Evolutionary conservation across 164 flowering plant genomes (phyloP).

Genomic region (Litsea cubeba): DNA sequence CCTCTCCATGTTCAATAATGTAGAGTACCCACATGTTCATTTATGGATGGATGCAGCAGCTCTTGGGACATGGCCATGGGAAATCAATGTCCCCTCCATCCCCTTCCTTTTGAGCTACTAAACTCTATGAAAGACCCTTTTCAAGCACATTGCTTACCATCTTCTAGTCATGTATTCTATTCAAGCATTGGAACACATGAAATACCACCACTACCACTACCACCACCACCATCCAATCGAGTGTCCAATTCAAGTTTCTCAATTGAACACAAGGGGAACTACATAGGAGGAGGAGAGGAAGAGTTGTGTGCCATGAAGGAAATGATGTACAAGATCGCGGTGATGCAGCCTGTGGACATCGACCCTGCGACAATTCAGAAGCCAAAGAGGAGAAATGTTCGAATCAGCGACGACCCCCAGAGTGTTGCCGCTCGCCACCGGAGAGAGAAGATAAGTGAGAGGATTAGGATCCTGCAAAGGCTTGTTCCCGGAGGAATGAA

Average conservation of each 20-base stretch:
- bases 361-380: slow-evolving; percentile 67
- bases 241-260: background rate
- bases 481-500: slow-evolving; percentile 83
- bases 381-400: slow-evolving; percentile 69
- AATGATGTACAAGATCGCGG: slow-evolving; percentile 87
- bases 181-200: background rate
- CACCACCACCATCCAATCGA: background rate
- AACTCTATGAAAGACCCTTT: slow-evolving; percentile 9
- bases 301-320: slow-evolving; percentile 79
- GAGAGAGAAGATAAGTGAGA: slow-evolving; percentile 73
- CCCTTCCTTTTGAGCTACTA: slow-evolving; percentile 16
- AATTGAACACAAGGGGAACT: background rate
- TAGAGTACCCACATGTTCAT: slow-evolving; percentile 1
- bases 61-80: slow-evolving; percentile 33
- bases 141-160: background rate
- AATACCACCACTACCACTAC: background rate
- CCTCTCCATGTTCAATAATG: background rate
- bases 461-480: slow-evolving; percentile 37
- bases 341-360: slow-evolving; percentile 88
- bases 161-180: background rate
- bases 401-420: slow-evolving; percentile 80
- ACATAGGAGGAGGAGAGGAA: slow-evolving; percentile 44
- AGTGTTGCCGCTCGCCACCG: slow-evolving; percentile 82
- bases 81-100: slow-evolving; percentile 22
- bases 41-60: slow-evolving; percentile 31